A percentile compares a stretch with the other conserved stretches of the same genome.
phyloP scores from a whole-genome alignment of 495 filamentous ascomycete species.

The Aspergillus funiculosus region DNA sequence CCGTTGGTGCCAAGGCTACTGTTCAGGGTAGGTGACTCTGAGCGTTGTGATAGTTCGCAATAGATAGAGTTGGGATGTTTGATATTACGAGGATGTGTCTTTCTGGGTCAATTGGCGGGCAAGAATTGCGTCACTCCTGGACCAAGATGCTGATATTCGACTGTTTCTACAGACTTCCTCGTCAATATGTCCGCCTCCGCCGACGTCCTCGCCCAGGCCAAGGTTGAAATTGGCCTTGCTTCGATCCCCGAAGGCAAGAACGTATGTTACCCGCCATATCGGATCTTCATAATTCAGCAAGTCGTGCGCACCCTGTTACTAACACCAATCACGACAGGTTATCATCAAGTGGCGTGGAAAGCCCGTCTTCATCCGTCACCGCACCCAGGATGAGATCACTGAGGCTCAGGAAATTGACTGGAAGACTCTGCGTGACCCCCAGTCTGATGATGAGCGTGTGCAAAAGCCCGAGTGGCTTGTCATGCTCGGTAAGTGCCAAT shows the following conservation, averaged over 20 bases:
- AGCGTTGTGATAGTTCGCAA: conserved; percentile 1
- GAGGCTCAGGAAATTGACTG: conserved; percentile 76
- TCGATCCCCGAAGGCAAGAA: conserved; percentile 99
- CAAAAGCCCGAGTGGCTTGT: conserved; percentile 98
- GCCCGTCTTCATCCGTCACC: conserved; percentile 99
- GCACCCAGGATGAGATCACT: conserved; percentile 78
- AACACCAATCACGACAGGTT: conserved; percentile 50
- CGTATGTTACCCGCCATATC: conserved; percentile 49
- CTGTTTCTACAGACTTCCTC: conserved; percentile 72
- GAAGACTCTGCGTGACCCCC: conserved; percentile 78
- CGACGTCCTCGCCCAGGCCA: conserved; percentile 97
- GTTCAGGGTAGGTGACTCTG: conserved; percentile 73
- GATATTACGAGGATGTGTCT: not conserved
- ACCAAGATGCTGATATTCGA: conserved; percentile 20
- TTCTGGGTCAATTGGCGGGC: conserved; percentile 1
- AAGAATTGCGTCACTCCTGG: not conserved
- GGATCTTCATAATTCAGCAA: not conserved
- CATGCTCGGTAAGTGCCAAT: conserved; percentile 74
- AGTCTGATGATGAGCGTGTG: conserved; percentile 85
- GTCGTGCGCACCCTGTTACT: conserved; percentile 5
- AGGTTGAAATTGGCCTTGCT: conserved; percentile 93
- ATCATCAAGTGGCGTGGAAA: conserved; percentile 99
- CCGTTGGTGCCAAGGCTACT: conserved; percentile 91
- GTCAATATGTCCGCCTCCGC: conserved; percentile 99
- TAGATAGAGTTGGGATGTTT: not conserved